phyloP scores from a whole-genome alignment of 345 rosid genomes.

The Brassica nigra region DNA sequence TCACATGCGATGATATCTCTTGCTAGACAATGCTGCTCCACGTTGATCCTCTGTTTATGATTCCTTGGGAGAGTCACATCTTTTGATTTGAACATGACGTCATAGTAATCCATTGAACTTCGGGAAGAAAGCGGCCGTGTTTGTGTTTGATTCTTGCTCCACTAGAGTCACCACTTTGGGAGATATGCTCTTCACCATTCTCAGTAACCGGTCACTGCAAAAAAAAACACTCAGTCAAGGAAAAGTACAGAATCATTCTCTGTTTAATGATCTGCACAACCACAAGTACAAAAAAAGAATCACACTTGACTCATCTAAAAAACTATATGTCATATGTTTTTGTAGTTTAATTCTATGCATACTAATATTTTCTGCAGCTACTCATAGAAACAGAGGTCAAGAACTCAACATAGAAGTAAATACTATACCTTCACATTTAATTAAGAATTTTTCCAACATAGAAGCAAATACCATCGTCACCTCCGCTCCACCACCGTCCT shows the following conservation, averaged over 20 bases:
- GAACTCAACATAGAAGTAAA: too few relatives aligned
- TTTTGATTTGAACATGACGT: slow-evolving; percentile 89
- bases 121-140: slow-evolving; percentile 83
- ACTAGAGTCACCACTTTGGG: slow-evolving; percentile 49
- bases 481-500: too few relatives aligned
- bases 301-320: slow-evolving; percentile 11
- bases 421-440: too few relatives aligned
- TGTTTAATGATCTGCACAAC: slow-evolving; percentile 17
- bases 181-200: slow-evolving; percentile 73
- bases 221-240: slow-evolving; percentile 2
- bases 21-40: too few relatives aligned
- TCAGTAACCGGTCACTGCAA: slow-evolving; percentile 65
- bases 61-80: slow-evolving; percentile 71
- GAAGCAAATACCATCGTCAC: too few relatives aligned
- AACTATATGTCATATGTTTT: too few relatives aligned
- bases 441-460: too few relatives aligned
- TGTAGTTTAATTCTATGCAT: too few relatives aligned
- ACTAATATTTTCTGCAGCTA: too few relatives aligned
- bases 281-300: not conserved
- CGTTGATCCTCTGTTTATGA: too few relatives aligned
- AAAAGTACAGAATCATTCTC: not conserved
- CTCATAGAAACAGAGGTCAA: too few relatives aligned
- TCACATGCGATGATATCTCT: too few relatives aligned
- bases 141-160: slow-evolving; percentile 85
- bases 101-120: slow-evolving; percentile 77